phyloP scores from a whole-genome alignment of 179 eudicot species.

The Vitellaria paradoxa region DNA sequence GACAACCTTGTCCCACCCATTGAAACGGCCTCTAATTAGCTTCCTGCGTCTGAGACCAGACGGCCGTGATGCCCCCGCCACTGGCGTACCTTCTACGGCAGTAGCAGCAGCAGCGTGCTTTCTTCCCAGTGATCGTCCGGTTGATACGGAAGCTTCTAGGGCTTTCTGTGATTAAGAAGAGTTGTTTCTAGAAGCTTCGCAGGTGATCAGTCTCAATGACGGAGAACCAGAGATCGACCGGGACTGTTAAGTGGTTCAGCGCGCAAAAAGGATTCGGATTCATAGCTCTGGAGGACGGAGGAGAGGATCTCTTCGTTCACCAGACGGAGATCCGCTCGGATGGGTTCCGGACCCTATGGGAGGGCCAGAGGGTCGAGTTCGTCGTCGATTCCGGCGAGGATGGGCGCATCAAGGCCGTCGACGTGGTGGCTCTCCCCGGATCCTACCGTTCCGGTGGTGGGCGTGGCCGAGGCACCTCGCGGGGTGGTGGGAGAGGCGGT shows the following conservation, averaged over 20 bases:
- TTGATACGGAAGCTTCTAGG: background rate
- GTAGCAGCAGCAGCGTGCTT: background rate
- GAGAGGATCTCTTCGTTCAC: constrained; percentile 43
- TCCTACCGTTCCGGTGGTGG: constrained; percentile 5
- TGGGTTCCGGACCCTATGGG: constrained; percentile 40
- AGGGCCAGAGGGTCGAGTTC: constrained; percentile 43
- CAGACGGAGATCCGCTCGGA: constrained; percentile 41
- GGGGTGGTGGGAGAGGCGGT: constrained; percentile 10
- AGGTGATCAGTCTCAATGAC: constrained; percentile 17
- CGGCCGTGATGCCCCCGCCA: background rate
- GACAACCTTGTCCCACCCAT: background rate
- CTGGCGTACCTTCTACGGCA: background rate
- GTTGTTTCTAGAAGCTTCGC: background rate
- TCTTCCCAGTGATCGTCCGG: background rate
- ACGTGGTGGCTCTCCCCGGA: constrained; percentile 20
- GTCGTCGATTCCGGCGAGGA: constrained; percentile 29
- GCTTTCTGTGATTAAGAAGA: background rate
- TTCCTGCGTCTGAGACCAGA: background rate
- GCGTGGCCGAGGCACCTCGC: constrained; percentile 11
- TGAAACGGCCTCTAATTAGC: background rate
- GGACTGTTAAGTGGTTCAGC: constrained; percentile 50
- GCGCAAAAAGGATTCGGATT: constrained; percentile 49
- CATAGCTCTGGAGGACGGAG: constrained; percentile 36
- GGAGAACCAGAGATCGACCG: constrained; percentile 20
- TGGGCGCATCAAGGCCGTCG: constrained; percentile 43